phyloP scores from a whole-genome alignment of 768 basidiomycete genomes.

The Xerocomellus amylosporus region DNA sequence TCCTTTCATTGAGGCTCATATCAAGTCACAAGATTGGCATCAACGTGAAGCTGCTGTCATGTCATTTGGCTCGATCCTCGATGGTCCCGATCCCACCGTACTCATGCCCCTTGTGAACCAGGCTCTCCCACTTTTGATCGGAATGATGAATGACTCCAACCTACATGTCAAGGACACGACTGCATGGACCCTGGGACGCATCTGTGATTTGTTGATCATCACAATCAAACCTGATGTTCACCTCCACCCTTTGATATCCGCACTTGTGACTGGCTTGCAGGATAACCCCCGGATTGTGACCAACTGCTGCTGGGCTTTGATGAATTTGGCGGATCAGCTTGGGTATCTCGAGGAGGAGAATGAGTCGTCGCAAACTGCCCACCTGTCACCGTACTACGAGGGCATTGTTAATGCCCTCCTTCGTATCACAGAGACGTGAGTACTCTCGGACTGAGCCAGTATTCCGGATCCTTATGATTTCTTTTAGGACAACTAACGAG shows the following conservation, averaged over 20 bases:
- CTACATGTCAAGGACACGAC: conserved; percentile 92
- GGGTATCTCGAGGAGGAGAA: conserved; percentile 66
- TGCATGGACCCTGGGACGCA: conserved; percentile 95
- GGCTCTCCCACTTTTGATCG: conserved; percentile 89
- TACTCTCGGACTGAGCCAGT: conserved; percentile 5
- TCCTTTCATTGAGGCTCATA: conserved; percentile 96
- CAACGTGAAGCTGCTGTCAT: conserved; percentile 96
- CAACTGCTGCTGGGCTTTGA: conserved; percentile 95
- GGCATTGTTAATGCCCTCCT: conserved; percentile 82
- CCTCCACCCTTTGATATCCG: conserved; percentile 76
- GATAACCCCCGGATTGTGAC: conserved; percentile 84
- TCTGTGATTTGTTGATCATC: conserved; percentile 84
- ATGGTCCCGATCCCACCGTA: conserved; percentile 87
- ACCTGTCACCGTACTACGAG: conserved; percentile 87
- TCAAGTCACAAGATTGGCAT: conserved; percentile 91
- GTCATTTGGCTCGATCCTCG: conserved; percentile 97
- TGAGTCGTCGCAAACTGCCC: conserved; percentile 50
- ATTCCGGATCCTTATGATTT: conserved; percentile 10
- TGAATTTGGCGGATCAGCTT: conserved; percentile 92
- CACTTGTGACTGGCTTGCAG: conserved; percentile 75
- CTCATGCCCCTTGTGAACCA: conserved; percentile 91
- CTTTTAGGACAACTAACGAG: conserved; percentile 72
- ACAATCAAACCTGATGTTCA: conserved; percentile 89
- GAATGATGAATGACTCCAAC: conserved; percentile 89
- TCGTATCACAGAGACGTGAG: conserved; percentile 82